These are phyloP conservation scores for Leishmania lainsoni DNA, from an alignment of 208 protist species.

Conservation along the genomic window DNA sequence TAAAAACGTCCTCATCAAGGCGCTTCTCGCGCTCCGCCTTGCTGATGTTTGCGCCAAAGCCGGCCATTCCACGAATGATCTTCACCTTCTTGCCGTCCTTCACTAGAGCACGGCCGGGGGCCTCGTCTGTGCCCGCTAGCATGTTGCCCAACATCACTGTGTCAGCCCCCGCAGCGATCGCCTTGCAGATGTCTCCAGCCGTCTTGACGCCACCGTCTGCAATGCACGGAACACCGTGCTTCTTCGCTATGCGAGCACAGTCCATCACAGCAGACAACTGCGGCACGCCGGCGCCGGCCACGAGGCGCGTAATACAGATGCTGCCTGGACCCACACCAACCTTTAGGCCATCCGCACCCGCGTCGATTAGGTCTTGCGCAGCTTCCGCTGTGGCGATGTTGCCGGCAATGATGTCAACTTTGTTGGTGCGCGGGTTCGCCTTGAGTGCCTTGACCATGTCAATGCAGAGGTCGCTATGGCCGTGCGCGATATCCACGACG, in stretches of 20 bases:
- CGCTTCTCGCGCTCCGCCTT: constrained; percentile 88
- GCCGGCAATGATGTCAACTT: constrained; percentile 87
- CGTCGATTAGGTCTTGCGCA: constrained; percentile 83
- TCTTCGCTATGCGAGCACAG: constrained; percentile 61
- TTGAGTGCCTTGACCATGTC: constrained; percentile 86
- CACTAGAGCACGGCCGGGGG: constrained; percentile 82
- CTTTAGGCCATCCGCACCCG: constrained; percentile 92
- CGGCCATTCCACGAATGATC: constrained; percentile 92
- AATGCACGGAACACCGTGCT: constrained; percentile 84
- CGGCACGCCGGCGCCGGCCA: constrained; percentile 84
- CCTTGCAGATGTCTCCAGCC: constrained; percentile 87
- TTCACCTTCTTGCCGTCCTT: constrained; percentile 93
- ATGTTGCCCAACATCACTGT: constrained; percentile 92
- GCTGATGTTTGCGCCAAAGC: constrained; percentile 90
- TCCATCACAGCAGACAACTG: constrained; percentile 88
- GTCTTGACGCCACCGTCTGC: constrained; percentile 89
- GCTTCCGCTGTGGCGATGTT: constrained; percentile 88
- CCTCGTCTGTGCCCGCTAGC: constrained; percentile 90
- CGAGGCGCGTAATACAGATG: constrained; percentile 91
- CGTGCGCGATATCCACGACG: constrained; percentile 93
- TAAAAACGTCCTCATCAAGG: constrained; percentile 85
- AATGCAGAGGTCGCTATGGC: constrained; percentile 86
- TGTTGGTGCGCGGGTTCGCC: constrained; percentile 52
- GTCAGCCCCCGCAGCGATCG: constrained; percentile 86
- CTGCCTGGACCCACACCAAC: constrained; percentile 87